Base-by-base conservation (phyloP, 75 land plant genomes). In the Selaginella moellendorffii region DNA sequence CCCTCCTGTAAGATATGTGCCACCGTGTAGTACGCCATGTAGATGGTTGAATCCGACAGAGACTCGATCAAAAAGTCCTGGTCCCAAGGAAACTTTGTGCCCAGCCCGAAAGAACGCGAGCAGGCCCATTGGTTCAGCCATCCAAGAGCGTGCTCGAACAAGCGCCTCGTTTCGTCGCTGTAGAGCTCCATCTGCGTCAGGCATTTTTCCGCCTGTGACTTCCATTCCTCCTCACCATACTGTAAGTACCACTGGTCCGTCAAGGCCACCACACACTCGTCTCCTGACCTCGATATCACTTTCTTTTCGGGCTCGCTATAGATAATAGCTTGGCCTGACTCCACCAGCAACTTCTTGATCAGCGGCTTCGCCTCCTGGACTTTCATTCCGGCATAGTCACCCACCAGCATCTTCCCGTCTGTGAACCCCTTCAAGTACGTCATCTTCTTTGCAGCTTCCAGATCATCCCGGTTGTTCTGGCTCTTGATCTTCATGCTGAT, bases 121-220 rank as follows among this genome's bases (percentile, higher is more conserved):
- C 90, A 86, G 2, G 96, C 90, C 90, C 90, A 89, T 68, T 86
- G 90, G 26, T 79, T 86, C 2, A 89, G 74, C 96, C 96, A 89
- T 28, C 90, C 68, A 52, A 86, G 51, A 9, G 96, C 86, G 61
- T 89, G 87, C 53, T 78, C 86, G 78, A 89, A 89, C 18, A 82
- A 86, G 75, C 86, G 72, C 30, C 78, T 28, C 0, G 85, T 56
- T 63, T 89, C 96, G 28, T 80, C 83, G 46, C 59, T 71, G 58
- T 72, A 86, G 0, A 82, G 76, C 59, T 89, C 81, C 87, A 89
- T 85, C 52, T 54, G 54, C 9, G 63, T 22, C 27, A 89, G 67
- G 61, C 96, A 89, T 52, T 89, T 78, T 26, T 79, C 77, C 2
- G 85, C 72, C 58, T 68, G 25, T 1, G 68, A 63, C 64, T 69